Base-by-base conservation (phyloP, 176 grass and related monocot species). In the Hyparrhenia diplandra region DNA sequence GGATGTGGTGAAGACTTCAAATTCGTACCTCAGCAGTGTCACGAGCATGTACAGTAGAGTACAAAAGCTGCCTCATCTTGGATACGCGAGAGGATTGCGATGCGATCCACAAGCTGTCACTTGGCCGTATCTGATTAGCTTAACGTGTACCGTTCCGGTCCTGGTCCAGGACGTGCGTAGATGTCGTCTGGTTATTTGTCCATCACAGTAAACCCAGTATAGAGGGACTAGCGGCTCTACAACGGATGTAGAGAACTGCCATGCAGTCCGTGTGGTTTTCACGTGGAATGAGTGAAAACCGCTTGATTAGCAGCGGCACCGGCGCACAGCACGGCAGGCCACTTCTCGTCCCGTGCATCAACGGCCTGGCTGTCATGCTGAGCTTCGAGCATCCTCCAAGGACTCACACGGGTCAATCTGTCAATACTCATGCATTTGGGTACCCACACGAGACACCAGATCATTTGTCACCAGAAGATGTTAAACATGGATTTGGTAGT, bases 101-200 rank as follows among this genome's bases (percentile, higher is more conserved):
- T 78, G 59, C 60, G 17, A 49, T 78, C 13, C 28, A 32, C 76
- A 17, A 66, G 76, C 60, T 67, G 76, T 78, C 39, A 43, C 25
- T 31, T 13, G 40, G 8, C 16, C 39, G 46, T 51, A 51, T 51
- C n/a, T 64, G 58, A 27, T 77, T 43, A 21, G 0, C 13, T 63
- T 37, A 29, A 43, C 5, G 52, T 27, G n/a, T 10, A 29, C 46
- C 69, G 6, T 51, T 51, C 71, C 2, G 27, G 60, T 21, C 39
- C n/a, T n/a, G n/a, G n/a, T n/a, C 39, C 58, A 57, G 73, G 32
- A 32, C 13, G 13, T 8, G 4, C 39, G 14, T 42, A 10, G 37
- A 3, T 30, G 57, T 61, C 57, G 18, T 43, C 13, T 63, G 36
- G 49, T 52, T 20, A 52, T 27, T 2, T 43, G 36, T 12, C 20